Evolutionary conservation across 805 yeast species (phyloP).

Genomic region (Wickerhamia fluorescens): DNA sequence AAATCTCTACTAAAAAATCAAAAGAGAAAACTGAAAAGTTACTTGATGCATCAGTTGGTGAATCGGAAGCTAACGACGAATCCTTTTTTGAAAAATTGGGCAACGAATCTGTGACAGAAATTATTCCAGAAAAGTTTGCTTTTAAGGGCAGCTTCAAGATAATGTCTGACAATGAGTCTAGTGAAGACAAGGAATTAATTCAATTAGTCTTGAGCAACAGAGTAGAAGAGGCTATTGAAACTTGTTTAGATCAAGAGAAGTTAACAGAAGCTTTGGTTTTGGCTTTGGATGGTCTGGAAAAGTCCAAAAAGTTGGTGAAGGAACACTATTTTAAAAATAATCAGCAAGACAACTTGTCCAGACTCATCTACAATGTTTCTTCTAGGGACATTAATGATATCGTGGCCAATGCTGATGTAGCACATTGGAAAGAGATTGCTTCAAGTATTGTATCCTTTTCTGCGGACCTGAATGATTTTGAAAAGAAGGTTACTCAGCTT

Average conservation of each 20-base stretch:
- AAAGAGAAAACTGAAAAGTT: not conserved
- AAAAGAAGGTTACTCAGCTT: slow-evolving; percentile 49
- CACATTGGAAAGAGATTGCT: slow-evolving; percentile 82
- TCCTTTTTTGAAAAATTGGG: slow-evolving; percentile 35
- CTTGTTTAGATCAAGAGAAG: slow-evolving; percentile 55
- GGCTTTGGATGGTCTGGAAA: slow-evolving; percentile 59
- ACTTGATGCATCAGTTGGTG: not conserved
- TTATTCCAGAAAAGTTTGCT: slow-evolving; percentile 1
- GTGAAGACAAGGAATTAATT: slow-evolving; percentile 37
- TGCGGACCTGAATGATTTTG: slow-evolving; percentile 41
- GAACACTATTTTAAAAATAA: slow-evolving; percentile 61
- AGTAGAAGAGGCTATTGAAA: slow-evolving; percentile 56
- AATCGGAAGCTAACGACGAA: slow-evolving; percentile 13
- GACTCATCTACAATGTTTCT: slow-evolving; percentile 64
- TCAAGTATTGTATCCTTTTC: slow-evolving; percentile 56
- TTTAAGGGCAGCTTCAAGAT: slow-evolving; percentile 47
- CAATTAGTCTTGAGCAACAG: slow-evolving; percentile 53
- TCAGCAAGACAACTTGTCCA: slow-evolving; percentile 52
- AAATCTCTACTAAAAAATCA: slow-evolving; percentile 4
- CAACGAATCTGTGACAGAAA: slow-evolving; percentile 9
- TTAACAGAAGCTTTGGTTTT: slow-evolving; percentile 76
- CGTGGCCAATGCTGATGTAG: slow-evolving; percentile 68
- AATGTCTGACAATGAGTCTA: slow-evolving; percentile 25
- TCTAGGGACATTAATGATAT: slow-evolving; percentile 55
- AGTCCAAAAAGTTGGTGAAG: slow-evolving; percentile 59